phyloP scores from a whole-genome alignment of 176 grass and related monocot species.

The Poa annua region DNA sequence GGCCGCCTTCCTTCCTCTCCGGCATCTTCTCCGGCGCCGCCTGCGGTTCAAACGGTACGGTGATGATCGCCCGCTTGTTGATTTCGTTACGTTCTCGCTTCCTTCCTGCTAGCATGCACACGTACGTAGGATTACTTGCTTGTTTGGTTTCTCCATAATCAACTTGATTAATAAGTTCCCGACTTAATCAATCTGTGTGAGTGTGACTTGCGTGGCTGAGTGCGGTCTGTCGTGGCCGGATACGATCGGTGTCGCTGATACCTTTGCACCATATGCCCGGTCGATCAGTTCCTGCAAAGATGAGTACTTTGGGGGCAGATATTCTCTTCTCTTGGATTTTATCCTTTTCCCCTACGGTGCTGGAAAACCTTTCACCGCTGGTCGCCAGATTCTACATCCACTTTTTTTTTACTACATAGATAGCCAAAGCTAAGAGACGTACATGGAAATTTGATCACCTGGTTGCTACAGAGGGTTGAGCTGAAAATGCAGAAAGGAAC shows the following conservation, averaged over 20 bases:
- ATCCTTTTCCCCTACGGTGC: neutral
- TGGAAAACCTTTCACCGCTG: no score
- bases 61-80: neutral
- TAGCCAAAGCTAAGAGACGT: no score
- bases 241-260: neutral
- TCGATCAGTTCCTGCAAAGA: neutral
- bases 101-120: neutral
- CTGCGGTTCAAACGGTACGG: slow-evolving; percentile 39
- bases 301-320: neutral
- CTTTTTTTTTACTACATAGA: no score
- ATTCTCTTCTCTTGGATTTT: neutral
- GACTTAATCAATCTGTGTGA: neutral
- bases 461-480: no score
- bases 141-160: neutral
- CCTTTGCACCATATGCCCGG: neutral
- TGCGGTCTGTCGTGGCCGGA: neutral
- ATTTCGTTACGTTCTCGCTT: neutral
- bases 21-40: slow-evolving; percentile 40
- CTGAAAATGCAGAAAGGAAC: no score
- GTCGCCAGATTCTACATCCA: no score
- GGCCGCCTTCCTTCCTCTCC: slow-evolving; percentile 43
- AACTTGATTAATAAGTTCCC: neutral
- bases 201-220: neutral
- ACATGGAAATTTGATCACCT: no score
- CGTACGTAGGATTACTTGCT: no score